Evolutionary conservation across 257 asterid species (phyloP).

Genomic region (Lycium ferocissimum): DNA sequence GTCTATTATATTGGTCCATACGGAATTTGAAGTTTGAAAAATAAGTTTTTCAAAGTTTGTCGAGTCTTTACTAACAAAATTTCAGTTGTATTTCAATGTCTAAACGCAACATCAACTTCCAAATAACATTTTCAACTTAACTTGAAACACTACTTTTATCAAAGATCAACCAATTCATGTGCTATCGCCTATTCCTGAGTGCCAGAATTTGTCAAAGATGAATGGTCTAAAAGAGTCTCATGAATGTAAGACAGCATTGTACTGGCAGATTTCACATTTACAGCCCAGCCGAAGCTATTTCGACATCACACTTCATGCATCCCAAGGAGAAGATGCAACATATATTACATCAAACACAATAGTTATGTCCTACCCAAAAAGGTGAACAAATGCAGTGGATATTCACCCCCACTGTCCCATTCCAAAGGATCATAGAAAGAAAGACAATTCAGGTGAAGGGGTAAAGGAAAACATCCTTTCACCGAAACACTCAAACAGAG

Average conservation of each 20-base stretch:
- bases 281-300: background rate
- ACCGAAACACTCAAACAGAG: conserved; percentile 71
- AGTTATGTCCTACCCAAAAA: background rate
- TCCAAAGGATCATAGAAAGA: conserved; percentile 58
- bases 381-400: background rate
- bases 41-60: too few relatives aligned
- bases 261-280: background rate
- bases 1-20: too few relatives aligned
- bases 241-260: background rate
- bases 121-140: too few relatives aligned
- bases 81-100: too few relatives aligned
- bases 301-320: background rate
- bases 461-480: conserved; percentile 76
- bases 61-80: too few relatives aligned
- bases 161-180: background rate
- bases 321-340: background rate
- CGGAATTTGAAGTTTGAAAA: too few relatives aligned
- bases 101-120: too few relatives aligned
- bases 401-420: background rate
- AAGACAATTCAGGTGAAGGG: conserved; percentile 65
- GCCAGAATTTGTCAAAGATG: background rate
- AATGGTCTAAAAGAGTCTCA: background rate
- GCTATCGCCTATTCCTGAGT: background rate
- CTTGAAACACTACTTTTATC: too few relatives aligned
- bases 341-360: background rate